Conservation (phyloP, 2,329 filamentous ascomycete species). For the Bipolaris zeicola region DNA sequence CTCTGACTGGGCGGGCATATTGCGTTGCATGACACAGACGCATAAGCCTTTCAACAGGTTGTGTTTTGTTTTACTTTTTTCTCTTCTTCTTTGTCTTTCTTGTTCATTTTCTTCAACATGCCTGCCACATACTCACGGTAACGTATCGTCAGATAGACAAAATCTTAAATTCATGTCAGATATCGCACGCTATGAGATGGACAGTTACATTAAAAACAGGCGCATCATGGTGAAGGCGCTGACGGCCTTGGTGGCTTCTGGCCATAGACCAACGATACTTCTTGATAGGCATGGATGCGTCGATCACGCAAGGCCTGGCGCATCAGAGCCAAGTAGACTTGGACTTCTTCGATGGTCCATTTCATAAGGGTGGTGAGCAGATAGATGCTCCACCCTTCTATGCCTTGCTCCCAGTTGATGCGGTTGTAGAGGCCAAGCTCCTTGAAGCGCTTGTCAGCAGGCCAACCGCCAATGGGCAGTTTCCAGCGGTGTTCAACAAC, state of each 20-base stretch:
- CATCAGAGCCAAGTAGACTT: conserved; percentile 46
- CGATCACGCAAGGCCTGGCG: conserved; percentile 33
- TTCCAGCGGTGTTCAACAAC: conserved; percentile 53
- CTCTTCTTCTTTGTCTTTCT: neutral
- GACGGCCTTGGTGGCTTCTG: conserved; percentile 19
- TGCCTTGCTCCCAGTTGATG: conserved; percentile 36
- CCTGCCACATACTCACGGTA: neutral
- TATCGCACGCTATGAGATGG: neutral
- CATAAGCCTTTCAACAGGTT: conserved; percentile 9
- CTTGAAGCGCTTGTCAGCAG: conserved; percentile 53
- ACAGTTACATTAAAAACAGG: neutral
- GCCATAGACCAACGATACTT: conserved; percentile 29
- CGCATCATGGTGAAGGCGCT: neutral
- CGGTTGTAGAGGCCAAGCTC: conserved; percentile 52
- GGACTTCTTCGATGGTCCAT: conserved; percentile 53
- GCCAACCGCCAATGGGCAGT: conserved; percentile 41
- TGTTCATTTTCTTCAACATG: neutral
- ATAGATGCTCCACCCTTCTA: conserved; percentile 36
- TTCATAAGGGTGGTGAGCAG: conserved; percentile 32
- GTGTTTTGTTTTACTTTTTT: neutral
- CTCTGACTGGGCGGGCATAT: conserved; percentile 22
- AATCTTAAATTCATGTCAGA: neutral
- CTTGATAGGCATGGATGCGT: conserved; percentile 37
- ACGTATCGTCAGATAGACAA: neutral
- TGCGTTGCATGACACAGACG: conserved; percentile 3